Evolutionary conservation across 208 protist genomes (phyloP), one percentile per base, ranked within the genome.

Genomic region (Lotmaria passim): DNA sequence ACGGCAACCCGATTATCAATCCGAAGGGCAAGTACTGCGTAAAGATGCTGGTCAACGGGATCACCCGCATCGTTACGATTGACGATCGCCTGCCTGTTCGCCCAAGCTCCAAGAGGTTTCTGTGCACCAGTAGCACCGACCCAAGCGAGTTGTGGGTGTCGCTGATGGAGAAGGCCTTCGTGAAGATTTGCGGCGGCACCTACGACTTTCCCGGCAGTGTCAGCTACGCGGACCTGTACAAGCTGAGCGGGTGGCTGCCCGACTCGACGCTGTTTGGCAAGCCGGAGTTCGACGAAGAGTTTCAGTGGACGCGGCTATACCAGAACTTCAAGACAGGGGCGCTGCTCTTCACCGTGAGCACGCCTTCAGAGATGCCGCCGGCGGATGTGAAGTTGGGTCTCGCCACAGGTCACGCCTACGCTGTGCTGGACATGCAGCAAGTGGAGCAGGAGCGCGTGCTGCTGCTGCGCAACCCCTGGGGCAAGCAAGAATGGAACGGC

Each of bases 1-100:
- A 90, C 17, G 80, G 91, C 4, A 82, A 82, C 50, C 89, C 91
- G 14, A 75, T 97, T 12, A 43, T 94, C 19, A 96, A 91, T 72
- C 85, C 87, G 1, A 92, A 88, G 68, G 93, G 93, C 19, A 93
- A 93, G 70, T 96, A 97, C 69, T 89, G 81, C 69, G 83, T 97
- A 7, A 96, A 96, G 73, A 93, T 97, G 87, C 80, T 96, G n/a
- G 79, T 97, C 65, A 97, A 97, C 70, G 93, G 93, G 55, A 89
- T 90, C 26, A 93, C 88, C 19, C 87, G 93, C 24, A 82, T 95
- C 55, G 87, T 97, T 44, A 87, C 86, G 19, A 83, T 97, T 23
- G 93, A 97, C 72, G 93, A 97, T 65, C 81, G 89, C 19, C 82
- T 97, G 41, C 89, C 91, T 11, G 79, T 82, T 34, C 75, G 81